These are phyloP conservation scores for Mucor plumbeus DNA, from an alignment of 371 early-diverging fungal genomes.

Conservation along the genomic window DNA sequence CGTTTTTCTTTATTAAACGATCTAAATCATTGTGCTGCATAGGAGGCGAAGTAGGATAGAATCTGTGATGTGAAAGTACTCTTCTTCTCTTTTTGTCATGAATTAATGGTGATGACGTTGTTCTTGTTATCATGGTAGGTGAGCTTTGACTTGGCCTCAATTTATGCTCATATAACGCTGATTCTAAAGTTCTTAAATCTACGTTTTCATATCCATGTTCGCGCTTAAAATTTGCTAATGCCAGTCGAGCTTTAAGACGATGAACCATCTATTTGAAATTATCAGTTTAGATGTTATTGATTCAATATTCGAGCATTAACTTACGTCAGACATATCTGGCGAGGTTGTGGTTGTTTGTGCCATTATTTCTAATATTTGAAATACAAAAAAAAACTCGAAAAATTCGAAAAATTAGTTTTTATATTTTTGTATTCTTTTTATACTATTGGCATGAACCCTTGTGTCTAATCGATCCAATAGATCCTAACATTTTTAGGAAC, in stretches of 20 bases:
- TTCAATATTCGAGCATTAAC: neutral
- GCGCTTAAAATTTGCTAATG: conserved; percentile 35
- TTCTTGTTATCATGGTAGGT: no score
- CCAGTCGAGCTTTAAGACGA: conserved; percentile 33
- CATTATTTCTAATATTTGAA: neutral
- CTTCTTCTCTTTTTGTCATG: conserved; percentile 17
- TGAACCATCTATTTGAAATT: conserved; percentile 21
- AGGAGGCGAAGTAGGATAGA: conserved; percentile 27
- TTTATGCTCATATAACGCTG: conserved; percentile 14
- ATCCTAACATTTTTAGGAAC: neutral
- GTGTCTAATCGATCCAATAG: conserved; percentile 8
- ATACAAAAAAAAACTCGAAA: neutral
- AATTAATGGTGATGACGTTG: neutral
- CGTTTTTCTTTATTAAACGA: conserved; percentile 23
- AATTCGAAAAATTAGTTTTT: conserved; percentile 9
- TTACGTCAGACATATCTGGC: conserved; percentile 18
- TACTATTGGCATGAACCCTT: conserved; percentile 7
- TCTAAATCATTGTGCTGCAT: conserved; percentile 17
- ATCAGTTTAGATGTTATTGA: neutral
- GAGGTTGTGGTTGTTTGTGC: neutral
- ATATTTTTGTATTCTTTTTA: neutral
- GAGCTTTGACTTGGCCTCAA: neutral
- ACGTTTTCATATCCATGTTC: conserved; percentile 34
- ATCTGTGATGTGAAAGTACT: conserved; percentile 19
- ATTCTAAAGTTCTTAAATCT: conserved; percentile 29